Percentiles rank a stretch among this genome's conserved stretches.
These are phyloP conservation scores for Ophiostoma pallidulum DNA, from an alignment of 2,329 filamentous ascomycete species.

Conservation along the genomic window DNA sequence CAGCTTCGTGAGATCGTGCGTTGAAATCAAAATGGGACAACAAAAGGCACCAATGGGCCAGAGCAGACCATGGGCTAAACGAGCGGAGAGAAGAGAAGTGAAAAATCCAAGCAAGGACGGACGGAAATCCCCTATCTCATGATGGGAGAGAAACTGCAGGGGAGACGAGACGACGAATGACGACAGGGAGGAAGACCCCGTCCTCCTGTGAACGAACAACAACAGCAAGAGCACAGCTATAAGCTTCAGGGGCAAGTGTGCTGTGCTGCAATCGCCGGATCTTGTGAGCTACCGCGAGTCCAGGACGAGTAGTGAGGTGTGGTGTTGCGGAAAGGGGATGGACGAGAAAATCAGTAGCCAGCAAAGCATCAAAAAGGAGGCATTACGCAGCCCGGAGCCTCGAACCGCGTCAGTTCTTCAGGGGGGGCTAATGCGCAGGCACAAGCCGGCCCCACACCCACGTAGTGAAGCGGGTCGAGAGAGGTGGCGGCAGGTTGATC, in stretches of 20 bases:
- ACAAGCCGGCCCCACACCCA: background rate
- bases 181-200: background rate
- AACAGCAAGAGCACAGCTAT: background rate
- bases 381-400: constrained; percentile 1
- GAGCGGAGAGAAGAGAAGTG: constrained; percentile 2
- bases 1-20: constrained; percentile 3
- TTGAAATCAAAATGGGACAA: background rate
- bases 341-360: background rate
- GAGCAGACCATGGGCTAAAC: background rate
- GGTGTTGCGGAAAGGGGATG: background rate
- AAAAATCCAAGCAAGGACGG: background rate
- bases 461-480: too few species aligned
- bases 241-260: background rate
- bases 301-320: background rate
- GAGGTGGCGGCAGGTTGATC: too few species aligned
- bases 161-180: background rate
- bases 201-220: background rate
- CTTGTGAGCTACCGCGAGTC: background rate
- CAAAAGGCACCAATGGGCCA: background rate
- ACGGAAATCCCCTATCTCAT: constrained; percentile 4
- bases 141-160: background rate
- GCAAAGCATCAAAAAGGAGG: constrained; percentile 3
- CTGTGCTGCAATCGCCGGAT: background rate
- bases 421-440: background rate
- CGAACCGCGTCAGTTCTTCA: constrained; percentile 1